Evolutionary conservation across 1,284 basidiomycete species (phyloP).

Genomic region (Lentinus polychrous): DNA sequence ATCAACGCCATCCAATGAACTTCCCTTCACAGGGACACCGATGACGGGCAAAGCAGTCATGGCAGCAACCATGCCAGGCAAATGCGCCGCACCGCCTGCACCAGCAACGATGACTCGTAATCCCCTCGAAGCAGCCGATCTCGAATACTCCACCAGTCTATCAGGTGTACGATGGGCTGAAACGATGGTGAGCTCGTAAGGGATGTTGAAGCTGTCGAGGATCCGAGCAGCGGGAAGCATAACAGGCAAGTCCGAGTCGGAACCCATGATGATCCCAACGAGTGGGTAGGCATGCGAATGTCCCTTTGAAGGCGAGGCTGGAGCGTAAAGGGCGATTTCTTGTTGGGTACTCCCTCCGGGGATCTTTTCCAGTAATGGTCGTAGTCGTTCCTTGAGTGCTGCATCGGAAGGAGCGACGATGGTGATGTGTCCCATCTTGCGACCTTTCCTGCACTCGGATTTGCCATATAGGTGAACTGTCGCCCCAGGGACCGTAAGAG

Average conservation of each 20-base stretch:
- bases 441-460: constrained; percentile 78
- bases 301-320: constrained; percentile 36
- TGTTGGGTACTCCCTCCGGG: constrained; percentile 41
- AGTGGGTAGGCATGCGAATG: constrained; percentile 69
- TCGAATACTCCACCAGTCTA: constrained; percentile 80
- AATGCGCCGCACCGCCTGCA: constrained; percentile 94
- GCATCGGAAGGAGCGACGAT: constrained; percentile 83
- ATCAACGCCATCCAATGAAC: constrained; percentile 91
- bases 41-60: constrained; percentile 93
- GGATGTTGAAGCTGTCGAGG: constrained; percentile 75
- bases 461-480: constrained; percentile 93
- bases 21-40: constrained; percentile 96
- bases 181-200: constrained; percentile 94
- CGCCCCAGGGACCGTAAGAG: constrained; percentile 70
- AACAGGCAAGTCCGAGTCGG: constrained; percentile 93
- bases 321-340: constrained; percentile 54
- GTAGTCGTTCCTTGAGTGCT: constrained; percentile 63
- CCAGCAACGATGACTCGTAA: constrained; percentile 85
- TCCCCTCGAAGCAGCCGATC: constrained; percentile 72
- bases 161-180: constrained; percentile 95
- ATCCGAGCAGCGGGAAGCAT: constrained; percentile 90
- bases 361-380: constrained; percentile 61
- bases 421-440: constrained; percentile 99
- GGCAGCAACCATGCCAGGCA: constrained; percentile 97
- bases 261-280: constrained; percentile 97